These are phyloP conservation scores for Neoboletus brunneissimus DNA, from an alignment of 768 basidiomycete genomes.

Conservation along the genomic window DNA sequence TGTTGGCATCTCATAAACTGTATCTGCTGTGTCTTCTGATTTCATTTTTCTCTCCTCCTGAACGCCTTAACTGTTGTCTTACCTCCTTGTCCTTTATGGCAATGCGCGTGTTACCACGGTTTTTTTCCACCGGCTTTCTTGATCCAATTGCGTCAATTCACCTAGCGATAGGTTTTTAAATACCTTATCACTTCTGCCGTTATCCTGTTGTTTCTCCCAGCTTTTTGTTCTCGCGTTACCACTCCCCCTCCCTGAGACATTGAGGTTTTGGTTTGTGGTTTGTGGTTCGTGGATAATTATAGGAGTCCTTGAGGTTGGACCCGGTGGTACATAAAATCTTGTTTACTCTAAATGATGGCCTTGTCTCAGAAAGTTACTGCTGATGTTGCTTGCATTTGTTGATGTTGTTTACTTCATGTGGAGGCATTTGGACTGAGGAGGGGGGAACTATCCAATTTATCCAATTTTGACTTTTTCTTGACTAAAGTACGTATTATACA, in stretches of 20 bases:
- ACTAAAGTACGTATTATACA: slow-evolving; percentile 5
- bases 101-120: slow-evolving; percentile 4
- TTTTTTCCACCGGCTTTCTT: background rate
- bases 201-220: background rate
- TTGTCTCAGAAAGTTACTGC: background rate
- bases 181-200: slow-evolving; percentile 1
- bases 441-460: background rate
- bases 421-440: background rate
- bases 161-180: background rate
- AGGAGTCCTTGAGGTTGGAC: slow-evolving; percentile 8
- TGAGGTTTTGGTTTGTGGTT: background rate
- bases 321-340: slow-evolving; percentile 3
- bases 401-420: background rate
- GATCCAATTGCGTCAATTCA: background rate
- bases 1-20: slow-evolving; percentile 5
- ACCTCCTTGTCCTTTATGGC: slow-evolving; percentile 2
- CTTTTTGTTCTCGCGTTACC: slow-evolving; percentile 9
- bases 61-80: slow-evolving; percentile 9
- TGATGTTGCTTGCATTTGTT: background rate
- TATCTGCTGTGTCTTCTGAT: slow-evolving; percentile 13
- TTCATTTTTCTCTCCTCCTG: background rate
- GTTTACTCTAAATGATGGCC: background rate
- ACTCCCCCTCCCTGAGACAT: background rate
- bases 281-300: background rate
- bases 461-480: background rate